Conservation (phyloP, 768 basidiomycete species). For the Porphyrellus cyaneotinctus region DNA sequence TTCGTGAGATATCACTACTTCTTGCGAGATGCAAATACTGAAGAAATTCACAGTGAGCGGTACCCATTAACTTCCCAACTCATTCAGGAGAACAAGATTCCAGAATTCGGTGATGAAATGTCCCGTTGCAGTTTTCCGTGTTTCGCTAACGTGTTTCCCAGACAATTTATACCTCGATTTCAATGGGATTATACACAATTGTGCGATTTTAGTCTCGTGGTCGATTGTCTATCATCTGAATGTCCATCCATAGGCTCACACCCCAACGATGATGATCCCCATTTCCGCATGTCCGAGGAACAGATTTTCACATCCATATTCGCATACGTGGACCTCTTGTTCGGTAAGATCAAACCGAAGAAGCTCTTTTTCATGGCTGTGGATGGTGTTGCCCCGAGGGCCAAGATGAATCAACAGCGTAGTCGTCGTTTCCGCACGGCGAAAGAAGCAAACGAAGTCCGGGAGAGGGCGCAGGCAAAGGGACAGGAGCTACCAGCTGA, state of each 20-base stretch:
- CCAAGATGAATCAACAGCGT: constrained; percentile 99
- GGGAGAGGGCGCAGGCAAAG: constrained; percentile 81
- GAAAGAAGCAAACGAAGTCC: constrained; percentile 82
- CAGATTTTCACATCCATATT: constrained; percentile 98
- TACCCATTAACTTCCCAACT: constrained; percentile 98
- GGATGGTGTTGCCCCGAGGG: constrained; percentile 94
- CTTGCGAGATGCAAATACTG: neutral
- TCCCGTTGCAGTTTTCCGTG: neutral
- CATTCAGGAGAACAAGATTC: constrained; percentile 97
- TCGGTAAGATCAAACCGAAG: constrained; percentile 95
- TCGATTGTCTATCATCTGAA: neutral
- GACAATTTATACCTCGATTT: constrained; percentile 93
- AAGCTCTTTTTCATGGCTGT: constrained; percentile 99
- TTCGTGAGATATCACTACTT: constrained; percentile 51
- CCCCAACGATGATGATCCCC: constrained; percentile 93
- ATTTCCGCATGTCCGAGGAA: constrained; percentile 93
- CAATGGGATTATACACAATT: constrained; percentile 90
- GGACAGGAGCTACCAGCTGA: constrained; percentile 90
- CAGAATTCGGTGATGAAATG: constrained; percentile 77
- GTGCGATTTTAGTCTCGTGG: constrained; percentile 27
- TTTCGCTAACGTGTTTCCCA: constrained; percentile 29
- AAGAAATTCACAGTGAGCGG: constrained; percentile 62
- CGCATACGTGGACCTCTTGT: constrained; percentile 93
- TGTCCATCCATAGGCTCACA: constrained; percentile 62
- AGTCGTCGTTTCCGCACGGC: constrained; percentile 91